Evolutionary conservation across 2,329 filamentous ascomycete genomes (phyloP), one percentile per base, ranked within the genome.

Genomic region (Colletotrichum tropicicola): DNA sequence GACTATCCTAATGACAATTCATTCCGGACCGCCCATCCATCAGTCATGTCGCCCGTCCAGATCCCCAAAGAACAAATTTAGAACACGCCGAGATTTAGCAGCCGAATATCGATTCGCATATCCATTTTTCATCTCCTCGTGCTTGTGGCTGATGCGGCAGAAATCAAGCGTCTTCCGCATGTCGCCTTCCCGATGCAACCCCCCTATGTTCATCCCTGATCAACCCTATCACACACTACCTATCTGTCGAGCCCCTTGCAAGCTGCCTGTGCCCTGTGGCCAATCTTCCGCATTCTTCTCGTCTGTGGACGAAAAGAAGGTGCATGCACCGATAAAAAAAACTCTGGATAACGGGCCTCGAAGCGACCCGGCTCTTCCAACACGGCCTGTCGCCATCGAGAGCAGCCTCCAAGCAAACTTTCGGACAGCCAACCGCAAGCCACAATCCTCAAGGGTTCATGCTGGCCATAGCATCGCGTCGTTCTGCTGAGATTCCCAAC

Each of bases 121-220:
- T 59, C 57, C 61, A 51, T 12, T 61, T 61, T 61, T 65, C 57
- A 65, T 65, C 61, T 65, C 51, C 43, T 56, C 32, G 13, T 51
- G 44, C 28, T 37, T 55, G 49, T 65, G 58, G 49, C 62, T 56
- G 44, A 62, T 43, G 57, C 49, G 25, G 27, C 39, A 32, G 28
- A 49, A 30, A 39, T 49, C 30, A 30, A 44, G 28, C 17, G 44
- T 28, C 30, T 51, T 49, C 56, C 54, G 32, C 35, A 30, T 28
- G 30, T 54, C 41, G 25, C 32, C 37, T 23, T 19, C 28, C 28
- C 57, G n/a, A 60, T 49, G 60, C 55, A 59, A 59, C 47, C 32
- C 60, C 54, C 60, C 48, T 55, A 44, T 54, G 41, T 65, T 19
- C 43, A 54, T 49, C 56, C 48, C 27, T 49, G 56, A 32, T 48